A percentile compares a stretch with the other conserved stretches of the same genome.
Evolutionary conservation across 164 flowering plant genomes (phyloP).

Genomic region (Kalanchoe fedtschenkoi): DNA sequence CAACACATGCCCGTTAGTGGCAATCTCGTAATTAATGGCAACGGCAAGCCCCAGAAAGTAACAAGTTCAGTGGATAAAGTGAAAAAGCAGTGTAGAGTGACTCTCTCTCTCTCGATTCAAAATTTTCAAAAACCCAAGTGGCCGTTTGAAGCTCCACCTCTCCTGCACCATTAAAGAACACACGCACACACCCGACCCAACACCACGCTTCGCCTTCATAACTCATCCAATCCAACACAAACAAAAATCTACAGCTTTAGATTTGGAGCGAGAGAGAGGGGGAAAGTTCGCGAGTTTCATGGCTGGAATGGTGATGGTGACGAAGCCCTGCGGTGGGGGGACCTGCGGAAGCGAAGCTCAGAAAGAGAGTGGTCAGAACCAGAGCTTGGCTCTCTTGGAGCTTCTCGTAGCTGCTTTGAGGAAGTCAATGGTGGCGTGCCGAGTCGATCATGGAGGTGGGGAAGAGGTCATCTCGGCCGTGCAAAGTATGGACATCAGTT

Average conservation of each 20-base stretch:
- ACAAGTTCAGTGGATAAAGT: constrained; percentile 1
- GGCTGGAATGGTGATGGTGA: constrained; percentile 62
- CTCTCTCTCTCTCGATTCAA: not conserved
- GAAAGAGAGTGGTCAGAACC: constrained; percentile 34
- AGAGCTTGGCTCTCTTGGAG: constrained; percentile 53
- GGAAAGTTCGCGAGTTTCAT: constrained; percentile 20
- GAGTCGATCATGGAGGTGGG: constrained; percentile 39
- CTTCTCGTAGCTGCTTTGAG: constrained; percentile 58
- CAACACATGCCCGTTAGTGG: constrained; percentile 1
- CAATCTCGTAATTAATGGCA: not conserved
- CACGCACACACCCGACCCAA: constrained; percentile 1
- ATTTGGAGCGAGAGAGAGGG: constrained; percentile 7
- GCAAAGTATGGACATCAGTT: constrained; percentile 76
- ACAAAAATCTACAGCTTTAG: not conserved
- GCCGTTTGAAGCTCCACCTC: constrained; percentile 40
- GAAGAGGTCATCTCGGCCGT: constrained; percentile 47
- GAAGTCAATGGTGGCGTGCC: constrained; percentile 80
- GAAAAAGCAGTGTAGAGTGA: not conserved
- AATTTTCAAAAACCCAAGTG: constrained; percentile 37
- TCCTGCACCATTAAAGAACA: constrained; percentile 3
- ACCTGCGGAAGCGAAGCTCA: constrained; percentile 13
- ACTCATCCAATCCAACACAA: not conserved
- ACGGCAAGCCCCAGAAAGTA: not conserved
- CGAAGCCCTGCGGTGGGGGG: constrained; percentile 53
- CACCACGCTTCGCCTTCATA: not conserved